Evolutionary conservation across 768 basidiomycete genomes (phyloP), one percentile per base, ranked within the genome.

Genomic region (Omphalotus guepiniiformis): DNA sequence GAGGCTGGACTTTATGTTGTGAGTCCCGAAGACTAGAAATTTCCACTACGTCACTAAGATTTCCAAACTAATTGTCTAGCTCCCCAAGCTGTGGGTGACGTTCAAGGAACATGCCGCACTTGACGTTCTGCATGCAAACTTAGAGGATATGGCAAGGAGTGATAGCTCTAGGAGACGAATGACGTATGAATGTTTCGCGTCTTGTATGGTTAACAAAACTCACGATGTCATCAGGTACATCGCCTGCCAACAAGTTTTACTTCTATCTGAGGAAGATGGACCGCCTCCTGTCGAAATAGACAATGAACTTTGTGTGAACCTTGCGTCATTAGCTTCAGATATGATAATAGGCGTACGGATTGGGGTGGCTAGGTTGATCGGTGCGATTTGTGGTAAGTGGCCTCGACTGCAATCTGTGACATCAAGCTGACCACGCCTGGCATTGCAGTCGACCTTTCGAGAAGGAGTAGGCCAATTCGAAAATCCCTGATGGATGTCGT

Each of bases 331-430:
- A 34, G 76, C 79, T 4, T 59, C 69, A 26, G 94, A 97, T 58
- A 58, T 60, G 28, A 82, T 95, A 11, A 73, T 88, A 42, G 93
- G 91, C 51, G 92, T 96, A 27, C 78, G 92, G 38, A 91, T 96
- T 48, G 86, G 82, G 6, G 74, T 92, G 2, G 85, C 93, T n/a
- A 78, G 92, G 40, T 75, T 91, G 38, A 65, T 83, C 34, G 79
- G 79, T 40, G 56, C 64, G 39, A 61, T 82, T 23, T 72, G 67
- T 54, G 75, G 86, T 87, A 64, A 60, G 80, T 69, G 43, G 34
- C 35, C 28, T 39, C 5, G 27, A 26, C n/a, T n/a, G n/a, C n/a
- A n/a, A n/a, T n/a, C n/a, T n/a, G n/a, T n/a, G n/a, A n/a, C n/a
- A n/a, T n/a, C n/a, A n/a, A n/a, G n/a, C n/a, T n/a, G n/a, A n/a